Percentiles rank a stretch among this genome's conserved stretches.
These are phyloP conservation scores for Candida neerlandica DNA, from an alignment of 1,139 yeast genomes.

Conservation along the genomic window DNA sequence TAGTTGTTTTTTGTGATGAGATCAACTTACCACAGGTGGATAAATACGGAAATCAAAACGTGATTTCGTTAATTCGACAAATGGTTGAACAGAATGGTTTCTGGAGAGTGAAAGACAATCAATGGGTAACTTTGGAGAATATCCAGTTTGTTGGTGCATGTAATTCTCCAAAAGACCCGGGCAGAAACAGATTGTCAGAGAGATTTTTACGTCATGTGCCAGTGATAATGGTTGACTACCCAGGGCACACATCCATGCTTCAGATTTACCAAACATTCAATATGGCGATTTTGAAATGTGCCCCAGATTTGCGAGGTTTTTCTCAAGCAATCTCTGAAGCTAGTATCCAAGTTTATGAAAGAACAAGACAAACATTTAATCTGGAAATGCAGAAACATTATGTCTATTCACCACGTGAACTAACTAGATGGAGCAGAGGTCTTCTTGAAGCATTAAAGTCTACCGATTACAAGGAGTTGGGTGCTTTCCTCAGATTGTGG, in stretches of 20 bases:
- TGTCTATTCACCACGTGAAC: conserved; percentile 85
- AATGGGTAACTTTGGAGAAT: conserved; percentile 68
- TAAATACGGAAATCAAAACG: conserved; percentile 73
- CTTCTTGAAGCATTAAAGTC: conserved; percentile 57
- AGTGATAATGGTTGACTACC: conserved; percentile 78
- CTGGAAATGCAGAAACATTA: conserved; percentile 54
- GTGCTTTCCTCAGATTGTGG: conserved; percentile 66
- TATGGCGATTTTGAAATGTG: conserved; percentile 58
- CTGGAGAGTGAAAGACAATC: conserved; percentile 62
- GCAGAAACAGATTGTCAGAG: conserved; percentile 60
- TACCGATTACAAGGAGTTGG: conserved; percentile 35
- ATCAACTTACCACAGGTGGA: conserved; percentile 80
- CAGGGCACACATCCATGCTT: conserved; percentile 60
- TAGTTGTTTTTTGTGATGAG: conserved; percentile 91
- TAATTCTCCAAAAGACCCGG: conserved; percentile 83
- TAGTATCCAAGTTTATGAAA: conserved; percentile 64
- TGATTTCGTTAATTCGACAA: conserved; percentile 76
- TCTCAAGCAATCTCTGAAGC: conserved; percentile 57
- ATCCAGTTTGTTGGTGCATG: conserved; percentile 94
- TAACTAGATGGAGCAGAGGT: conserved; percentile 89
- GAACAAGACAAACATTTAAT: conserved; percentile 45
- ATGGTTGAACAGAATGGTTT: conserved; percentile 76
- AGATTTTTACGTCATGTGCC: conserved; percentile 73
- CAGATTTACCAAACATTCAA: conserved; percentile 70
- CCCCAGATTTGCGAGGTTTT: conserved; percentile 64